Evolutionary conservation across 768 basidiomycete species (phyloP).

Genomic region (Mycena latifolia): DNA sequence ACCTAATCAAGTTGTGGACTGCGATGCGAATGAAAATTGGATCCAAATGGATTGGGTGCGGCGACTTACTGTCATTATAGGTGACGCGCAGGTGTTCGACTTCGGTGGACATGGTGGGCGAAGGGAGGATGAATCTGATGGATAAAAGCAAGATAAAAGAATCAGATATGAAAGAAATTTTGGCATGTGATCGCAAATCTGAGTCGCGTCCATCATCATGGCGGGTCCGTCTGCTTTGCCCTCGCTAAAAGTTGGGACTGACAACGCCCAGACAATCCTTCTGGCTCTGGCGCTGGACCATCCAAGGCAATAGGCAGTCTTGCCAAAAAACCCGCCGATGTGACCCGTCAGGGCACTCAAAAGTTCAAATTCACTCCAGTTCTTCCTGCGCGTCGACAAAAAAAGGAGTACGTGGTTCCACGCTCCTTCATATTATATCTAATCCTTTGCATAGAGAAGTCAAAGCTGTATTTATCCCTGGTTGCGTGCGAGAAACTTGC

Average conservation of each 20-base stretch:
- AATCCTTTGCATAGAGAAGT: constrained; percentile 61
- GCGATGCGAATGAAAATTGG: too few species aligned
- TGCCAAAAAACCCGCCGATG: constrained; percentile 78
- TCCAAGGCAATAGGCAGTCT: constrained; percentile 81
- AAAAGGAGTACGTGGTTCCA: constrained; percentile 66
- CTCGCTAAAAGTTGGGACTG: constrained; percentile 13
- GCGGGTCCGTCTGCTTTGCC: constrained; percentile 40
- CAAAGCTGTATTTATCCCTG: constrained; percentile 66
- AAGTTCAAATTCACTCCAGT: constrained; percentile 88
- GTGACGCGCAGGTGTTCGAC: constrained; percentile 78
- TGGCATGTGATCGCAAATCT: not conserved
- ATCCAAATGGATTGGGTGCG: too few species aligned
- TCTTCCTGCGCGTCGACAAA: constrained; percentile 80
- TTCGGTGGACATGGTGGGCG: constrained; percentile 49
- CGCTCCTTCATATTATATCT: constrained; percentile 9
- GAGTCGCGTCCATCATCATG: constrained; percentile 35
- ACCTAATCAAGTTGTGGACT: constrained; percentile 88
- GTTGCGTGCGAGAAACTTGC: constrained; percentile 4
- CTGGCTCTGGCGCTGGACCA: constrained; percentile 46
- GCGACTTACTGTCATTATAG: constrained; percentile 95
- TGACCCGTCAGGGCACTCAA: constrained; percentile 79
- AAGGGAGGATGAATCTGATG: not conserved
- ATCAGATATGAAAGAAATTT: too few species aligned
- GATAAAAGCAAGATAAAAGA: not conserved
- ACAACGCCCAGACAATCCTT: constrained; percentile 46